Conservation (phyloP, 2,329 filamentous ascomycete species). For the Rosellinia necatrix region DNA sequence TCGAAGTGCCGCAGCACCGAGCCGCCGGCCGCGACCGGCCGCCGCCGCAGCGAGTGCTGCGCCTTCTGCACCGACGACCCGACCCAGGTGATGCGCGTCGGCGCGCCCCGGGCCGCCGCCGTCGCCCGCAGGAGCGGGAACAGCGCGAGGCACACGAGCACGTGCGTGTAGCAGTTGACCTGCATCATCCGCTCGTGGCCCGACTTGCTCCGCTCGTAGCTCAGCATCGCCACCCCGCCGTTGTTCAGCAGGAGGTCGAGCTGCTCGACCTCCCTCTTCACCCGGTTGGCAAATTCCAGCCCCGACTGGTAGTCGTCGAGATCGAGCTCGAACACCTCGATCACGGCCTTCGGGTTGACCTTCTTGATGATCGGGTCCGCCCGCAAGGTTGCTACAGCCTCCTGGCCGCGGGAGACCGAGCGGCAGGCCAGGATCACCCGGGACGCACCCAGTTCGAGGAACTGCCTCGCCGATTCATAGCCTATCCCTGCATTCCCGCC, state of each 20-base stretch:
- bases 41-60: constrained; percentile 13
- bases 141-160: constrained; percentile 13
- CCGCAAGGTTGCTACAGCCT: constrained; percentile 7
- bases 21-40: constrained; percentile 9
- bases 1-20: constrained; percentile 11
- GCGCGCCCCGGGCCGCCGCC: constrained; percentile 10
- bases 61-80: constrained; percentile 11
- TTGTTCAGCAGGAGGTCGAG: constrained; percentile 19
- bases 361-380: constrained; percentile 9
- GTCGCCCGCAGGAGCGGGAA: constrained; percentile 15
- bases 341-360: constrained; percentile 3
- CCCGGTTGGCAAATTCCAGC: constrained; percentile 3
- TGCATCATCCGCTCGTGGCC: constrained; percentile 16
- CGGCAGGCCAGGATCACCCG: constrained; percentile 15
- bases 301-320: constrained; percentile 17
- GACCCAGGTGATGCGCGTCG: constrained; percentile 11
- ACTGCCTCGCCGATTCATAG: constrained; percentile 12
- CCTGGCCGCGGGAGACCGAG: constrained; percentile 2
- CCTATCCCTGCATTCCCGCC: constrained; percentile 19
- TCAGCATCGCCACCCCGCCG: constrained; percentile 10
- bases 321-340: constrained; percentile 15
- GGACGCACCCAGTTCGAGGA: constrained; percentile 9
- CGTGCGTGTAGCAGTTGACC: constrained; percentile 18
- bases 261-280: constrained; percentile 15
- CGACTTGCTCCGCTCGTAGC: constrained; percentile 3